These are phyloP conservation scores for Nannochloropsis granulata DNA, from an alignment of 108 stramenopile species.

Conservation along the genomic window DNA sequence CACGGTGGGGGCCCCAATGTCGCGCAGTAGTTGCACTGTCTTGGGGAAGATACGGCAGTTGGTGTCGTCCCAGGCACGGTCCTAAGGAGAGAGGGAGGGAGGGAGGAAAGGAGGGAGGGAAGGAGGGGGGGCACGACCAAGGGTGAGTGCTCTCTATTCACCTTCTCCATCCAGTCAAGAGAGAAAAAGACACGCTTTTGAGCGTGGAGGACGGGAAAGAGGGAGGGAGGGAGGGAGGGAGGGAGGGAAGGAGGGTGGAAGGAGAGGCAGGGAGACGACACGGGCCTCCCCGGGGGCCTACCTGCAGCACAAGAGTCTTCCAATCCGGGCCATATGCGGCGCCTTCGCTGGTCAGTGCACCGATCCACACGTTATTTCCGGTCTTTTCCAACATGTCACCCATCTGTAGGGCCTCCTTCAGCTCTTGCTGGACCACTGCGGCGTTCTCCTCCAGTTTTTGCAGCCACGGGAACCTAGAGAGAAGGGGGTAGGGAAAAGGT, in stretches of 20 bases:
- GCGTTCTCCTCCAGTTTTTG: conserved; percentile 44
- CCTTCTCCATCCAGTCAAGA: no score
- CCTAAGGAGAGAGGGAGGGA: conserved; percentile 2
- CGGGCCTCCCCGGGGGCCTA: no score
- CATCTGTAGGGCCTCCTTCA: conserved; percentile 37
- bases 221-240: conserved; percentile 46
- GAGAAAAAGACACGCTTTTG: no score
- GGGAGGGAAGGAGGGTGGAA: background rate
- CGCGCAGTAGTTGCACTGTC: conserved; percentile 48
- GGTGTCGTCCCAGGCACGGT: conserved; percentile 72
- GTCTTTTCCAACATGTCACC: conserved; percentile 31
- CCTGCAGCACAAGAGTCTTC: conserved; percentile 67
- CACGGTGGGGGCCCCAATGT: conserved; percentile 52
- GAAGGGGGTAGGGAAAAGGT: background rate
- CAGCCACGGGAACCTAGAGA: conserved; percentile 41
- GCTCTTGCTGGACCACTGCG: conserved; percentile 54
- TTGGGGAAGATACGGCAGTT: conserved; percentile 63
- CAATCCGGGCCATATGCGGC: conserved; percentile 62
- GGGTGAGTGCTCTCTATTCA: no score
- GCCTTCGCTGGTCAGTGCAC: conserved; percentile 47
- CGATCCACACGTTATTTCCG: conserved; percentile 72
- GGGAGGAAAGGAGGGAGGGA: no score
- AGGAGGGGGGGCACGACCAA: no score
- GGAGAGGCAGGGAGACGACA: no score
- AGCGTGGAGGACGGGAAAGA: background rate